A percentile compares a stretch with the other conserved stretches of the same genome.
Evolutionary conservation across 257 asterid genomes (phyloP).

Genomic region (Nicotiana undulata): DNA sequence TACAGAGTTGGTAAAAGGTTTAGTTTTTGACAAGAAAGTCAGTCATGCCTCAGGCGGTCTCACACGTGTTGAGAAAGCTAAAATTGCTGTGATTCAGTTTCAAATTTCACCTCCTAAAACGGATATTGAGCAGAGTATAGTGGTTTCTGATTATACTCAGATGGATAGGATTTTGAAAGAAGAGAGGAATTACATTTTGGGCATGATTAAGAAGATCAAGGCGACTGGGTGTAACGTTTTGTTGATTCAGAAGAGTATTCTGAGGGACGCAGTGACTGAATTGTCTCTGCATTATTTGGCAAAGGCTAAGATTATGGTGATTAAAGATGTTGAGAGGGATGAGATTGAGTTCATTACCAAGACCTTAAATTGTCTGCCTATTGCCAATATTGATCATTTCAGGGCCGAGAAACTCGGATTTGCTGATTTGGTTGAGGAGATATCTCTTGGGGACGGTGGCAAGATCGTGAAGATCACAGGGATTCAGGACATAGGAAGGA

Average conservation of each 20-base stretch:
- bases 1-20: constrained; percentile 71
- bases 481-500: constrained; percentile 95
- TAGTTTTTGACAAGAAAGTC: constrained; percentile 95
- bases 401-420: constrained; percentile 77
- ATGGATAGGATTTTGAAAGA: constrained; percentile 98
- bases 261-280: constrained; percentile 97
- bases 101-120: constrained; percentile 98
- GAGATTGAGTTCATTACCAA: constrained; percentile 97
- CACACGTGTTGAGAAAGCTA: constrained; percentile 82
- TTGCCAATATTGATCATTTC: constrained; percentile 91
- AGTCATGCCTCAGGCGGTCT: constrained; percentile 95
- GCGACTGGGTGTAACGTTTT: constrained; percentile 88
- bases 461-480: constrained; percentile 89
- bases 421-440: constrained; percentile 92
- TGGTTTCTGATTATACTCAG: constrained; percentile 94
- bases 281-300: constrained; percentile 89
- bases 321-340: constrained; percentile 95
- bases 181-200: constrained; percentile 86
- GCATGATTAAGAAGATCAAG: constrained; percentile 94
- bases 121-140: constrained; percentile 94
- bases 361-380: constrained; percentile 94
- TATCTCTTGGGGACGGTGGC: constrained; percentile 93
- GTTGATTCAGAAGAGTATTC: constrained; percentile 96
- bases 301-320: constrained; percentile 86
- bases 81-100: constrained; percentile 88